Percentiles rank a stretch among this genome's conserved stretches.
Conservation (phyloP, 148 eudicot species). For the Polygonum maritimum region DNA sequence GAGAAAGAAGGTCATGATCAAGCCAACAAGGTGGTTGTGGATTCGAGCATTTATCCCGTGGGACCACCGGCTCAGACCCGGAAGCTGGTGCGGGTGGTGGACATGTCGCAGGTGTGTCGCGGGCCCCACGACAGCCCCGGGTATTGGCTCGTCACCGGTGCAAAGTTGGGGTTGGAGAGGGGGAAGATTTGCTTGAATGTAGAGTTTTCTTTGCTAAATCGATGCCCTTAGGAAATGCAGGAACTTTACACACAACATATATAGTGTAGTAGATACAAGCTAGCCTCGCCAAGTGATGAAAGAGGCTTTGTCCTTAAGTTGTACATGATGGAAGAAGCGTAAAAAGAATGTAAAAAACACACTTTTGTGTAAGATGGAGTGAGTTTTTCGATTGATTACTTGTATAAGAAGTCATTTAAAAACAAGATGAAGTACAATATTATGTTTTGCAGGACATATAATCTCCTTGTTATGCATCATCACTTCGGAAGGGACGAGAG, state of each 20-base stretch:
- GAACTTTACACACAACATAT: not conserved
- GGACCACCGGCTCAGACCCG: slow-evolving; percentile 67
- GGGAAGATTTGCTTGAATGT: slow-evolving; percentile 58
- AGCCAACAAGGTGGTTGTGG: slow-evolving; percentile 32
- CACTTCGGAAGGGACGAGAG: too few relatives aligned
- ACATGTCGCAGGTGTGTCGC: slow-evolving; percentile 38
- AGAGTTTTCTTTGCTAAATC: slow-evolving; percentile 60
- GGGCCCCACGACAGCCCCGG: slow-evolving; percentile 76
- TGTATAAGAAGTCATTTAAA: not conserved
- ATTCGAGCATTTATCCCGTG: slow-evolving; percentile 56
- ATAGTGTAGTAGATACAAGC: not conserved
- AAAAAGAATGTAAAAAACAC: not conserved
- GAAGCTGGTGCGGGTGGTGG: slow-evolving; percentile 56
- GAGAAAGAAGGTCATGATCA: slow-evolving; percentile 24
- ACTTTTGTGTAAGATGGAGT: not conserved
- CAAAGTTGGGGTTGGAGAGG: slow-evolving; percentile 46
- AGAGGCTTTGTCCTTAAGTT: not conserved
- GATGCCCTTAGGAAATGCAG: slow-evolving; percentile 1
- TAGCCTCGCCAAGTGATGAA: not conserved
- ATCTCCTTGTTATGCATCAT: too few relatives aligned
- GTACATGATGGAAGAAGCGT: slow-evolving; percentile 1
- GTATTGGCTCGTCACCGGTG: slow-evolving; percentile 81
- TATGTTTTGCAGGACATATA: not conserved
- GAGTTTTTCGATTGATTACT: too few relatives aligned
- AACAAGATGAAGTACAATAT: not conserved